A percentile compares a stretch with the other conserved stretches of the same genome.
phyloP scores from a whole-genome alignment of 164 flowering plant species.

The Nymphaea colorata region DNA sequence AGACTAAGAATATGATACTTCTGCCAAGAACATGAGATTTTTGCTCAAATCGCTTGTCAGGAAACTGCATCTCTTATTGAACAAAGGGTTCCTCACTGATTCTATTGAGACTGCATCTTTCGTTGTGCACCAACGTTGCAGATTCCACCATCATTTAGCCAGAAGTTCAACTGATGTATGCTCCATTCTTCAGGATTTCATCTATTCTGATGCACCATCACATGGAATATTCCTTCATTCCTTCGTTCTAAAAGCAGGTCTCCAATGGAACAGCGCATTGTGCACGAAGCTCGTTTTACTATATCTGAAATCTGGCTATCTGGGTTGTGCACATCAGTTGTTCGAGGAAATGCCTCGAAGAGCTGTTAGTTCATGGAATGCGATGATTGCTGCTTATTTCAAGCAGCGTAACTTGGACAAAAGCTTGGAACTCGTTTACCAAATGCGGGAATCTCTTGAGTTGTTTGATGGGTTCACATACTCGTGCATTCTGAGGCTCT shows the following conservation, averaged over 20 bases:
- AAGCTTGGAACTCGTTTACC: constrained; percentile 30
- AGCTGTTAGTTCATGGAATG: constrained; percentile 69
- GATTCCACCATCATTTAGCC: not conserved
- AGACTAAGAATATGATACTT: not conserved
- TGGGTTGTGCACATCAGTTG: constrained; percentile 46
- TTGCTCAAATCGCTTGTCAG: not conserved
- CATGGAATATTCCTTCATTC: constrained; percentile 66
- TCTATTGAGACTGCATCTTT: not conserved
- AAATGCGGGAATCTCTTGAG: constrained; percentile 25
- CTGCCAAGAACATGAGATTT: not conserved
- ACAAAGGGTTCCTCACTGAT: not conserved
- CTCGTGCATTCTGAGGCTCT: constrained; percentile 70
- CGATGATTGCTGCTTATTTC: constrained; percentile 56
- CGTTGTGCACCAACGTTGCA: not conserved
- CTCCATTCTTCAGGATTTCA: constrained; percentile 50
- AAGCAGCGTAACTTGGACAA: constrained; percentile 35
- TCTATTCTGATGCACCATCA: constrained; percentile 46
- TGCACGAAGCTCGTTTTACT: constrained; percentile 69
- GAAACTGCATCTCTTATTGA: not conserved
- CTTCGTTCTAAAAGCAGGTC: constrained; percentile 59
- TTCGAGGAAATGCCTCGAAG: constrained; percentile 59
- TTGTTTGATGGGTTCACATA: constrained; percentile 69
- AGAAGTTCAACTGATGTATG: constrained; percentile 21
- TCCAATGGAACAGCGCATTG: constrained; percentile 40
- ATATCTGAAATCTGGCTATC: constrained; percentile 32